Evolutionary conservation across 371 early-diverging fungal species (phyloP).

Genomic region (Mortierella sp.): DNA sequence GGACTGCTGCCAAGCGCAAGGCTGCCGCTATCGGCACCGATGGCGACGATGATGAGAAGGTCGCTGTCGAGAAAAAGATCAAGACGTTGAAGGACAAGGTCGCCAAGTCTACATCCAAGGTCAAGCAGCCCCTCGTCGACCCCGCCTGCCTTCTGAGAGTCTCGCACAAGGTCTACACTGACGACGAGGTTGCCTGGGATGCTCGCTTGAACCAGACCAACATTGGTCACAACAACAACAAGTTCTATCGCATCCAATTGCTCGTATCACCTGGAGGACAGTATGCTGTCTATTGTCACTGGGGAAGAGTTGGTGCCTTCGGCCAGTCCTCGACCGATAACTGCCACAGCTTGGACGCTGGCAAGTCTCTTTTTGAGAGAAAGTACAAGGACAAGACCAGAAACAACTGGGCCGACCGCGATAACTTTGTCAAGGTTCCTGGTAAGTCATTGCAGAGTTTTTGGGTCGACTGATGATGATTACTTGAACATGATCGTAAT

Average conservation of each 20-base stretch:
- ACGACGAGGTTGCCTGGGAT: conserved; percentile 62
- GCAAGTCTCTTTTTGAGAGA: conserved; percentile 59
- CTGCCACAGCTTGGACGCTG: conserved; percentile 26
- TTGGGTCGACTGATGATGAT: neutral
- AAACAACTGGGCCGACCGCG: conserved; percentile 68
- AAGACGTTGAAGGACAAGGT: conserved; percentile 43
- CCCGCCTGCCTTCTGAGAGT: conserved; percentile 16
- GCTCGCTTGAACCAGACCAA: conserved; percentile 75
- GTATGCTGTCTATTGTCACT: conserved; percentile 56
- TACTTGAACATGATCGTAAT: neutral
- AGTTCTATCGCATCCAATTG: conserved; percentile 75
- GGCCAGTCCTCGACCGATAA: conserved; percentile 56
- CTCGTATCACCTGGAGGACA: conserved; percentile 35
- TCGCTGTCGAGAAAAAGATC: conserved; percentile 42
- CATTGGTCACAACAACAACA: conserved; percentile 74
- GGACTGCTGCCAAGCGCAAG: conserved; percentile 38
- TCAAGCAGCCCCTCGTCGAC: conserved; percentile 62
- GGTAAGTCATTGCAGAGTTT: conserved; percentile 28
- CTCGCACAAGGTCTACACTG: conserved; percentile 56
- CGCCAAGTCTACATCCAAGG: conserved; percentile 34
- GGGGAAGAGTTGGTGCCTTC: conserved; percentile 73
- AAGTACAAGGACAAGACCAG: conserved; percentile 73
- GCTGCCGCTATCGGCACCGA: conserved; percentile 11
- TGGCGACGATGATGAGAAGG: conserved; percentile 26
- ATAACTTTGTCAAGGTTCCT: conserved; percentile 64